Base-by-base conservation (phyloP, 2,329 filamentous ascomycete genomes). In the Fusarium oxysporum region DNA sequence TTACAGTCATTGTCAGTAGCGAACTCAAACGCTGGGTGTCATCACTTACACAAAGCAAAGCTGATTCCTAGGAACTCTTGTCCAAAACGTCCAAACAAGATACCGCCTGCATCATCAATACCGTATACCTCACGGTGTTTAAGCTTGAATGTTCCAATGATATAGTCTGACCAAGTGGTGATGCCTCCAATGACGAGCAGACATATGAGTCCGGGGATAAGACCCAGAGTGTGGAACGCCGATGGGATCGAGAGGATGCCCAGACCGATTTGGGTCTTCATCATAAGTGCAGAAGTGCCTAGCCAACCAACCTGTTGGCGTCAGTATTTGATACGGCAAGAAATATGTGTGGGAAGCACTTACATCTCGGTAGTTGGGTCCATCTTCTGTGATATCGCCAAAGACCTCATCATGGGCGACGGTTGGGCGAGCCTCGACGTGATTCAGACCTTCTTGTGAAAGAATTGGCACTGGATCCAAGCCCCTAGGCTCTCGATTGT, bases 121-220 rank as follows among this genome's bases (percentile, higher is more conserved):
- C 85, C 83, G 72, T 89, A 88, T 2, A 88, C 85, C 48, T 85
- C 81, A 3, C 82, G 83, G 70, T 89, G 87, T 23, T 79, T 78
- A 25, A 85, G 74, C 75, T 89, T 89, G 80, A 89, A 89, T 14
- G 80, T 77, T 16, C 85, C 86, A 14, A 87, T 79, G 28, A 86
- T 84, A 68, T 85, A 86, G 65, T 82, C 81, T 8, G 85, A 86
- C 85, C 85, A 87, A 1, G 83, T 86, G 0, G 85, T 87, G 71
- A 87, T 85, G 32, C 48, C 70, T 4, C 80, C 84, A 47, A 87
- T 82, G 9, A 75, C 61, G 6, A 82, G 54, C 6, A 87, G 78
- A 47, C 82, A 81, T 32, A 87, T 83, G 11, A 86, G 76, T 14
- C 86, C 86, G 1, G 86, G 86, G 11, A 86, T 79, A 38, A 87